Percentiles rank a stretch among this genome's conserved stretches.
These are phyloP conservation scores for Ophiostoma triangulosporum DNA, from an alignment of 2,329 filamentous ascomycete genomes.

Conservation along the genomic window DNA sequence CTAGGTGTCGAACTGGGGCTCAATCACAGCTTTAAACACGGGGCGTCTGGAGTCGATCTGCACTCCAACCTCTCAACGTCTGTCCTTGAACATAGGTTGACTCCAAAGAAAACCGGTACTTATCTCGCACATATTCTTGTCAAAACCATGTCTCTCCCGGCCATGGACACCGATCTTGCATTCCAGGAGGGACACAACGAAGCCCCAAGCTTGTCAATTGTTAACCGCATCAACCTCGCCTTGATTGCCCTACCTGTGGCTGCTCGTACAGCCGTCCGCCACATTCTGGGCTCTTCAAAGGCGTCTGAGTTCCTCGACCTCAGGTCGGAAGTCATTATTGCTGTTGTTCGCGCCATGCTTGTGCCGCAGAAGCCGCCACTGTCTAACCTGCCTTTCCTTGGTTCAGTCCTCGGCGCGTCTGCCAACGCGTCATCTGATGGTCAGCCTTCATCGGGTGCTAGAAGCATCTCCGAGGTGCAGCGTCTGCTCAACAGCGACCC, in stretches of 20 bases:
- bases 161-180: not conserved
- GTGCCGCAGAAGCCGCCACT: not conserved
- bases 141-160: not conserved
- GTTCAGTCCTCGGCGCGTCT: not conserved
- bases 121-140: too few relatives aligned
- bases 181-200: not conserved
- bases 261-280: constrained; percentile 46
- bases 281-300: constrained; percentile 54
- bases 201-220: constrained; percentile 28
- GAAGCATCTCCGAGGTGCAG: constrained; percentile 49
- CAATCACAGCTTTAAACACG: not conserved
- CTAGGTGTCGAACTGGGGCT: not conserved
- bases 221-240: constrained; percentile 2
- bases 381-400: constrained; percentile 1
- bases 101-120: too few relatives aligned
- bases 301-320: constrained; percentile 67
- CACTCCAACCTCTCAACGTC: not conserved
- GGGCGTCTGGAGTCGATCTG: not conserved
- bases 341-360: constrained; percentile 51
- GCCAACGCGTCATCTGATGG: constrained; percentile 8
- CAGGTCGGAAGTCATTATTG: constrained; percentile 57
- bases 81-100: too few relatives aligned
- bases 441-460: constrained; percentile 18
- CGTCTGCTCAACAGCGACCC: constrained; percentile 45
- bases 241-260: constrained; percentile 38